A percentile compares a stretch with the other conserved stretches of the same genome.
These are phyloP conservation scores for Pythium phragmiticola DNA, from an alignment of 352 stramenopile species.

Conservation along the genomic window DNA sequence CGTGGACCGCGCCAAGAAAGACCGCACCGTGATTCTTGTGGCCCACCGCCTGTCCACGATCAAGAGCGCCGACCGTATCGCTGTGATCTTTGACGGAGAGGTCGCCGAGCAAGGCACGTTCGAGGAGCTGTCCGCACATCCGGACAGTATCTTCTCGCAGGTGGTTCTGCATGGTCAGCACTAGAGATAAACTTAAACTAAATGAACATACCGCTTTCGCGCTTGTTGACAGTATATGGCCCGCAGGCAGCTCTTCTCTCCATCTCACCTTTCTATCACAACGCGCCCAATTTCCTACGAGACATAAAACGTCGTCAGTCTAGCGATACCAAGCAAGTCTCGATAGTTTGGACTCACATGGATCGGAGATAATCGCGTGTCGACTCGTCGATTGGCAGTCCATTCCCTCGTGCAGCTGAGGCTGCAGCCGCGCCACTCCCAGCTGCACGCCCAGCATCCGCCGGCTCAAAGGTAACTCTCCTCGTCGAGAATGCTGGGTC, in stretches of 20 bases:
- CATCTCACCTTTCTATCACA: constrained; percentile 1
- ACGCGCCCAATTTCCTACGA: constrained; percentile 16
- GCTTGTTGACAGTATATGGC: not conserved
- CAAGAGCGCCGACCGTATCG: constrained; percentile 89
- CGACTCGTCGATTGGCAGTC: constrained; percentile 28
- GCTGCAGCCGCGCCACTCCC: constrained; percentile 29
- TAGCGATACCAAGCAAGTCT: not conserved
- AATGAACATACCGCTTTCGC: constrained; percentile 2
- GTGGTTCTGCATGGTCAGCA: constrained; percentile 70
- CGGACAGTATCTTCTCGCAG: constrained; percentile 73
- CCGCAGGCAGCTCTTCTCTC: not conserved
- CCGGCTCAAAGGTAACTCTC: constrained; percentile 21
- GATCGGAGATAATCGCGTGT: constrained; percentile 30
- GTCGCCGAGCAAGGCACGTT: constrained; percentile 88
- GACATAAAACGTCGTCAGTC: not conserved
- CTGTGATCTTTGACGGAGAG: constrained; percentile 85
- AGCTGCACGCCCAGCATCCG: constrained; percentile 4
- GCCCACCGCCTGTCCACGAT: constrained; percentile 96
- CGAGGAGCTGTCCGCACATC: constrained; percentile 48
- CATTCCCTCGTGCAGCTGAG: constrained; percentile 15
- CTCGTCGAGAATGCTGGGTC: constrained; percentile 10
- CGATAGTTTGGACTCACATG: constrained; percentile 17
- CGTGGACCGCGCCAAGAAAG: constrained; percentile 68
- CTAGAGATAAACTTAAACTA: constrained; percentile 25
- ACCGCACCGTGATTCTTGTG: constrained; percentile 96